Percentiles rank a stretch among this genome's conserved stretches.
phyloP scores from a whole-genome alignment of 441 rosid species.

The Adansonia madagascariensis region DNA sequence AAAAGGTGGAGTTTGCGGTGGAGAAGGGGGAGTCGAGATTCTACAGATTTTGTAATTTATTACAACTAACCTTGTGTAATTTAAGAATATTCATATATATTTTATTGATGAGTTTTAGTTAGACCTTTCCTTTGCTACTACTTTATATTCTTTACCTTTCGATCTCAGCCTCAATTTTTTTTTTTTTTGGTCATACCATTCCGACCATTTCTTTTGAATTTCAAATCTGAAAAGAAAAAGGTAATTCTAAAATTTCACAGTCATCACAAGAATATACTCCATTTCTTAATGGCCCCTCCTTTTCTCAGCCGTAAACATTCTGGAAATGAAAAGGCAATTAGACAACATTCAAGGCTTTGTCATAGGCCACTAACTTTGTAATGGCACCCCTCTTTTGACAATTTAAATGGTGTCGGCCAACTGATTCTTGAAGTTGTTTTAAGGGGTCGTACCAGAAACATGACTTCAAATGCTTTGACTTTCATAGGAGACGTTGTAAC shows the following conservation, averaged over 20 bases:
- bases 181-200: not conserved
- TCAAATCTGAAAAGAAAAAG: not conserved
- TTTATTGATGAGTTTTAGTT: not conserved
- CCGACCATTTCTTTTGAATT: not conserved
- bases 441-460: not conserved
- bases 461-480: not conserved
- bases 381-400: not conserved
- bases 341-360: not conserved
- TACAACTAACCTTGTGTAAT: conserved; percentile 20
- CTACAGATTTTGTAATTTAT: conserved; percentile 26
- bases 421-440: not conserved
- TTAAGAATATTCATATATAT: conserved; percentile 30
- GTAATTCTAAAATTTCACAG: conserved; percentile 2
- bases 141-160: not conserved
- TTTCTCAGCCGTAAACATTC: no score
- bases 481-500: not conserved
- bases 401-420: not conserved
- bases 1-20: conserved; percentile 27
- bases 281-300: no score
- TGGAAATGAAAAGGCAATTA: no score
- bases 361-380: not conserved
- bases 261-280: not conserved
- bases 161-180: conserved; percentile 6
- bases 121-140: not conserved
- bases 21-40: conserved; percentile 21